Base-by-base conservation (phyloP, 805 yeast genomes). In the Metahyphopichia silvanorum region DNA sequence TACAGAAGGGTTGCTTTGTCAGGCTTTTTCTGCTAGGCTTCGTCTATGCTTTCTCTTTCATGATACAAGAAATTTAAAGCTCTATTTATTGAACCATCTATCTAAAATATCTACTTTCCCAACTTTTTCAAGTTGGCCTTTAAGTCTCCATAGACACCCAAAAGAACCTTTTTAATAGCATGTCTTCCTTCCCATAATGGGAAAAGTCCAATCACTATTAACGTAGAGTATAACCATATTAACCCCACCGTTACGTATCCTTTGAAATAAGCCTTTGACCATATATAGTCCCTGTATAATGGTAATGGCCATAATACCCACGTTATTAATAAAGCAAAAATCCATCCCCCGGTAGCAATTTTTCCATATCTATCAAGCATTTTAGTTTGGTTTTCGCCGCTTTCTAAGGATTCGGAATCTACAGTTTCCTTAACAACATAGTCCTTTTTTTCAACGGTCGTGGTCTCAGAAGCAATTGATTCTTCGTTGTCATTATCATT, bases 291-390 rank as follows among this genome's bases (percentile, higher is more conserved):
- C 25, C 66, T 57, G 41, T 66, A 66, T 16, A 66, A 46, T 15
- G 72, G 69, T 29, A 66, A 50, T 23, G 73, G 71, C 63, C 66
- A 60, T n/a, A 61, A 33, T 1, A 63, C 63, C 63, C 66, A 60
- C 3, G 65, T 59, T 4, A 62, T 26, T n/a, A 59, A 35, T 5
- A 58, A 37, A n/a, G 47, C 43, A 24, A 59, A 40, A 2, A 60
- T 29, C 5, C 53, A 40, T 10, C 55, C 44, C 11, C 40, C 49
- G 25, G 47, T 44, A 4, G 66, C 57, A 9, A 60, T 35, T 31
- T 49, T 54, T 8, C 40, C 43, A 35, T 53, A 57, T 5, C 33
- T 13, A 3, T 35, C 31, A 7, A 50, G 36, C 9, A 38, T 25
- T 22, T 29, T 35, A 21, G 26, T 35, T 15, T 22, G 35, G 29